These are phyloP conservation scores for Geotrichum phurueaensis DNA, from an alignment of 1,139 yeast genomes.

Conservation along the genomic window DNA sequence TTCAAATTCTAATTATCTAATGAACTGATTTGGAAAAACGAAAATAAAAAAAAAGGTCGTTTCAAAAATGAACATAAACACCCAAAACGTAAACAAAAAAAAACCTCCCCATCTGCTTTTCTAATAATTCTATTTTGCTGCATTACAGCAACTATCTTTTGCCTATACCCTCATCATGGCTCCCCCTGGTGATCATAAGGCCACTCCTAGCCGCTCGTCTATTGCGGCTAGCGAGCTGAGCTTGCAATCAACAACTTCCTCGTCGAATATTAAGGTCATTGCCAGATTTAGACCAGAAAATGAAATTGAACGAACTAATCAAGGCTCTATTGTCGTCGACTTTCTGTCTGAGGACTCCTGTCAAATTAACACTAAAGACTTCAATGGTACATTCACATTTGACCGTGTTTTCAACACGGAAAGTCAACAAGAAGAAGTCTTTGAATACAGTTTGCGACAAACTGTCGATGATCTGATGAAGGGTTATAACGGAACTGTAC, in stretches of 20 bases:
- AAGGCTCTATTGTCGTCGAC: conserved; percentile 37
- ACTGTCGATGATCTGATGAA: conserved; percentile 63
- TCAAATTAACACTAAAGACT: conserved; percentile 41
- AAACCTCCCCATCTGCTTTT: neutral
- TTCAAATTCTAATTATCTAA: neutral
- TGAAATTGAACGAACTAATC: conserved; percentile 2
- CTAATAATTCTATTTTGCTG: neutral
- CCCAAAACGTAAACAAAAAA: conserved; percentile 1
- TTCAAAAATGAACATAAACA: conserved; percentile 1
- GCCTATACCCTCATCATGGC: neutral
- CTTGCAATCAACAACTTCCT: neutral
- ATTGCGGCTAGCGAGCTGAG: conserved; percentile 1
- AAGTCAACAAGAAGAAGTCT: conserved; percentile 53
- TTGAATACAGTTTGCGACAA: conserved; percentile 51
- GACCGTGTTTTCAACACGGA: conserved; percentile 58
- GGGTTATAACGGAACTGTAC: conserved; percentile 80
- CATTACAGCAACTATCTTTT: neutral
- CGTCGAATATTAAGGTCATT: conserved; percentile 47
- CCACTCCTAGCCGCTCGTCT: conserved; percentile 14
- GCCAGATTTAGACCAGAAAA: conserved; percentile 56
- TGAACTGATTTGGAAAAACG: neutral
- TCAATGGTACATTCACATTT: conserved; percentile 46
- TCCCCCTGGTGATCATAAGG: conserved; percentile 10
- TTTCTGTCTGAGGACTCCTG: conserved; percentile 40
- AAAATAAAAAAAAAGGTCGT: conserved; percentile 1